Evolutionary conservation across 805 yeast species (phyloP), one percentile per base, ranked within the genome.

Genomic region (Wickerhamiella galacta): DNA sequence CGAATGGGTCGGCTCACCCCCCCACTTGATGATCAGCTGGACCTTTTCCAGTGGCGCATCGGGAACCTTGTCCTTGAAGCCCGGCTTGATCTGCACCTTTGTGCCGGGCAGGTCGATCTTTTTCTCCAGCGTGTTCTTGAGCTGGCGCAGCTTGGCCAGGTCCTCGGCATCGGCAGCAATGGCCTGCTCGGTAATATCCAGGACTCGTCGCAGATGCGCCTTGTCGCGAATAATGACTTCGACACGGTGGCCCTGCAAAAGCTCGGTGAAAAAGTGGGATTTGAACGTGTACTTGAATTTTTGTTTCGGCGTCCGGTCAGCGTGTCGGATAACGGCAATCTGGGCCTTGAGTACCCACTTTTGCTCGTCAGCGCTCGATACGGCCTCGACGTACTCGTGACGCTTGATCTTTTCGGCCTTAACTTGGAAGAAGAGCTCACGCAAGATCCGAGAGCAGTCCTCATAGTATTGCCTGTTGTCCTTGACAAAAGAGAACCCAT

Each of bases 1-100:
- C 8, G 95, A 83, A 54, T 90, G 99, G 1, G 99, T 90, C 4
- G 98, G 95, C 55, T 90, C 99, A 41, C 99, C 99, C 46, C 98
- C 98, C 98, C 98, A 90, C 53, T 90, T 90, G 46, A 90, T 63
- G 40, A 90, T 92, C 41, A 90, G 74, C 55, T 90, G 98, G 16
- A 87, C 95, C 52, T 90, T 90, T 43, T 87, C 95, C 15, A 90
- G 90, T 21, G 75, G 72, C 9, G 45, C 52, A 11, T 10, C 62
- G 58, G 45, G 68, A 66, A 43, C 47, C 41, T 45, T 43, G 34
- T 43, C 45, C 37, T 43, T 43, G 38, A 46, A 44, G 2, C 47
- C 74, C 0, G 99, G 99, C 53, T 90, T 90, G 46, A 90, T 59
- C 58, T 90, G 99, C 39, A 90, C 77, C 51, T 90, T 90, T 0